Evolutionary conservation across 768 basidiomycete genomes (phyloP).

Genomic region (Ephemerocybe angulata): DNA sequence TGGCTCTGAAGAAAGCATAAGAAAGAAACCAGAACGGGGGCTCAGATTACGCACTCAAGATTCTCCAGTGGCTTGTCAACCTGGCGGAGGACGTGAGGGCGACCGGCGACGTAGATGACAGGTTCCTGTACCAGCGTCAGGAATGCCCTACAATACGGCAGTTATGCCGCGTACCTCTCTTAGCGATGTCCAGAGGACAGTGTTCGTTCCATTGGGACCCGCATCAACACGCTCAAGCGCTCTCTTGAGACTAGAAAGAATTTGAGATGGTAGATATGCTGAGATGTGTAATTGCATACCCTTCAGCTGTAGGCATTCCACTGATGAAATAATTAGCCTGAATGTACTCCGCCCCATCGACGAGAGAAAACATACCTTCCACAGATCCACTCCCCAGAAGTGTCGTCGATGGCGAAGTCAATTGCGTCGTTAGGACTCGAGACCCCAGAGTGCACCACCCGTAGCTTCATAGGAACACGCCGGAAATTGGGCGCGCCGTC

Average conservation of each 20-base stretch:
- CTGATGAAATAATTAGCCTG: constrained; percentile 40
- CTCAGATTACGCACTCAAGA: constrained; percentile 69
- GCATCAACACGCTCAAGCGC: constrained; percentile 81
- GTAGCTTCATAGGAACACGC: constrained; percentile 63
- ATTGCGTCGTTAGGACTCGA: constrained; percentile 27
- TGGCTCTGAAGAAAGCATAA: constrained; percentile 54
- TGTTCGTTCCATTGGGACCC: constrained; percentile 67
- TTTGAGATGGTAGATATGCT: not conserved
- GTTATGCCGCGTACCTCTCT: constrained; percentile 60
- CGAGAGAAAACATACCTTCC: constrained; percentile 54
- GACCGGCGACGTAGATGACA: constrained; percentile 83
- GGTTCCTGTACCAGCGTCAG: constrained; percentile 59
- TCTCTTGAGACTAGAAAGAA: constrained; percentile 56
- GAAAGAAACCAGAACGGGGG: not conserved
- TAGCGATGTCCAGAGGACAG: constrained; percentile 91
- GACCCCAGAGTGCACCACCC: constrained; percentile 24
- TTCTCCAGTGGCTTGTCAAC: constrained; percentile 89
- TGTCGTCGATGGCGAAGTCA: constrained; percentile 38
- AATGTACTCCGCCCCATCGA: too few relatives aligned
- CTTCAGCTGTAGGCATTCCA: constrained; percentile 94
- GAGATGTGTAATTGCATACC: constrained; percentile 37
- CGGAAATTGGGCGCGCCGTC: constrained; percentile 96
- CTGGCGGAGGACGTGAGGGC: constrained; percentile 87
- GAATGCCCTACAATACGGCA: not conserved
- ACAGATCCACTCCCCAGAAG: constrained; percentile 61